Conservation (phyloP, 2,329 filamentous ascomycete species). For the Leptographium wingfieldii region DNA sequence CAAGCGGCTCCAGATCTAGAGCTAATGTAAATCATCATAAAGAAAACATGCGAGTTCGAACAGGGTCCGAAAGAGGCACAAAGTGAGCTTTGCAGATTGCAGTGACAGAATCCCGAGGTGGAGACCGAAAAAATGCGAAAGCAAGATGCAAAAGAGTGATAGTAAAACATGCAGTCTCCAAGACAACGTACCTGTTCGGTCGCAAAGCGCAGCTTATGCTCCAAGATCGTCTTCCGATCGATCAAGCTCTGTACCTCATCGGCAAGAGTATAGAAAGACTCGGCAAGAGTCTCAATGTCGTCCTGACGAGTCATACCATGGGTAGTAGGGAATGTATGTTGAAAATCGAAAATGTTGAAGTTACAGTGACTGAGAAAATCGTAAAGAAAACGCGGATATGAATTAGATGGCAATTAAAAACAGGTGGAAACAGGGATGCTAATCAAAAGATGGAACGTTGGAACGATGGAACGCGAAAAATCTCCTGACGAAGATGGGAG, state of each 20-base stretch:
- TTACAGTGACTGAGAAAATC: neutral
- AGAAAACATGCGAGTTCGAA: constrained; percentile 6
- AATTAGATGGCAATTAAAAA: neutral
- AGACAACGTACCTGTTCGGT: constrained; percentile 47
- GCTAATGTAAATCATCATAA: constrained; percentile 48
- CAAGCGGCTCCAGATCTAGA: constrained; percentile 68
- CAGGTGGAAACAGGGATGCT: neutral
- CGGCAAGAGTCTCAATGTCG: constrained; percentile 44
- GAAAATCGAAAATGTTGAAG: constrained; percentile 7
- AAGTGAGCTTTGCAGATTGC: too few relatives aligned
- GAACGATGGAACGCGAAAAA: neutral
- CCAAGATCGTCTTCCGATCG: constrained; percentile 51
- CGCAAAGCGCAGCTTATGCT: constrained; percentile 54
- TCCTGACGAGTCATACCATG: constrained; percentile 29
- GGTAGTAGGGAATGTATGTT: neutral
- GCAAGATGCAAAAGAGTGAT: neutral
- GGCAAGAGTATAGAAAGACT: constrained; percentile 52
- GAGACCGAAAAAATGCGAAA: neutral
- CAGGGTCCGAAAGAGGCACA: neutral
- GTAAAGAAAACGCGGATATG: neutral
- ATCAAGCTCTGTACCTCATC: constrained; percentile 51
- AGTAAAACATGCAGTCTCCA: neutral
- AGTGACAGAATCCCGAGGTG: neutral
- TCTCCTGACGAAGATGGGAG: neutral
- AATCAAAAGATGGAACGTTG: neutral